Base-by-base conservation (phyloP, 148 eudicot genomes). In the Polygonum maritimum region DNA sequence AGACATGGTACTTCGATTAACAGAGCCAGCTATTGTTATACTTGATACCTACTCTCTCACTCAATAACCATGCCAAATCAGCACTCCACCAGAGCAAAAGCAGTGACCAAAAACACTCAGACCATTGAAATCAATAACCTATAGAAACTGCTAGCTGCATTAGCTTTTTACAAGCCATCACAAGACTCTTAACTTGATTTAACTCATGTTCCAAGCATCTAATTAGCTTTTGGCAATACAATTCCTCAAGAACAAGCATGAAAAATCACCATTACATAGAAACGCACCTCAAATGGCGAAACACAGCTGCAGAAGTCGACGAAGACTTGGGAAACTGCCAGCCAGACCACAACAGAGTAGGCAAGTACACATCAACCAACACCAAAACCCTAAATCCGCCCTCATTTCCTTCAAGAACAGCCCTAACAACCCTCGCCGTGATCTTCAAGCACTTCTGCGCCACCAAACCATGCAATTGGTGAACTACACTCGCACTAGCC, bases 321-420 rank as follows among this genome's bases (percentile, higher is more conserved):
- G 80, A 57, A 2, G 86, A 86, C 75, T 65, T 79, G 2, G 93
- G 97, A 77, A 94, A 94, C 89, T 94, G 98, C 97, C 97, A 91
- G 0, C 93, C 95, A 45, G 81, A 67, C 95, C 90, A 90, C 78
- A 91, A 54, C 1, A 54, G 86, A 36, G 80, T 48, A 0, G 98
- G 92, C 76, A 94, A 77, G 76, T 90, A 90, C 40, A 94, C 95
- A 81, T 94, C 97, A 40, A 94, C 89, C 75, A 94, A 75, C 71
- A 90, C 85, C 72, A 88, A 87, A 74, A 77, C 93, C 86, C 93
- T 77, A 60, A 79, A 63, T 7, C 83, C 87, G 41, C 75, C 48
- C 0, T 51, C 76, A 1, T 52, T n/a, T 26, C 33, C 78, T n/a
- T 79, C 72, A 22, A 0, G 48, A 65, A 73, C 79, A 73, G 83